phyloP scores from a whole-genome alignment of 768 basidiomycete genomes.

The Collybiopsis confluens region DNA sequence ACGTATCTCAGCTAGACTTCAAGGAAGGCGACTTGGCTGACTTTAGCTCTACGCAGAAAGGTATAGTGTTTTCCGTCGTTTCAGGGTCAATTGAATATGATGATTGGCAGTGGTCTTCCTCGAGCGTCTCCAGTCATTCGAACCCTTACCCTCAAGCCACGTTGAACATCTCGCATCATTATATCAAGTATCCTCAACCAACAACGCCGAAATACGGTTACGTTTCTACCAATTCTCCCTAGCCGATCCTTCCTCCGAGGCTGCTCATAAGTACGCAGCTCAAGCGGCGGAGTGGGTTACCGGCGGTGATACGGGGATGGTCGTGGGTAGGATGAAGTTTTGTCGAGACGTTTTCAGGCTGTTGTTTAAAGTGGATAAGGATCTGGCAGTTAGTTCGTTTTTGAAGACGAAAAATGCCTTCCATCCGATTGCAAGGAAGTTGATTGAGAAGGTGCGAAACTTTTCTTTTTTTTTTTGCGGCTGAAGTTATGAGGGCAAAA shows the following conservation, averaged over 20 bases:
- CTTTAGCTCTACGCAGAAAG: constrained; percentile 75
- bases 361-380: constrained; percentile 46
- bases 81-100: neutral
- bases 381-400: constrained; percentile 51
- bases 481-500: neutral
- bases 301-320: constrained; percentile 53
- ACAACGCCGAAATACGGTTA: constrained; percentile 74
- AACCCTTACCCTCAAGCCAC: constrained; percentile 56
- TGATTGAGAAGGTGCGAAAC: constrained; percentile 76
- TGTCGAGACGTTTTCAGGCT: constrained; percentile 65
- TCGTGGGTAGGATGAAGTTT: constrained; percentile 86
- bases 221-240: constrained; percentile 77
- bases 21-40: constrained; percentile 50
- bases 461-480: too few relatives aligned
- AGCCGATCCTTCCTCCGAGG: constrained; percentile 38
- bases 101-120: constrained; percentile 69
- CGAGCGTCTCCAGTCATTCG: constrained; percentile 65
- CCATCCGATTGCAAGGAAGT: constrained; percentile 71
- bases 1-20: constrained; percentile 50
- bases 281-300: constrained; percentile 67
- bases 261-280: constrained; percentile 45
- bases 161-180: constrained; percentile 57
- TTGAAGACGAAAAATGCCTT: constrained; percentile 45
- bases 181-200: constrained; percentile 41
- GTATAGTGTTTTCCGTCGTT: constrained; percentile 31